Conservation (phyloP, 169 alveolate species). For the Plasmodium malariae region DNA sequence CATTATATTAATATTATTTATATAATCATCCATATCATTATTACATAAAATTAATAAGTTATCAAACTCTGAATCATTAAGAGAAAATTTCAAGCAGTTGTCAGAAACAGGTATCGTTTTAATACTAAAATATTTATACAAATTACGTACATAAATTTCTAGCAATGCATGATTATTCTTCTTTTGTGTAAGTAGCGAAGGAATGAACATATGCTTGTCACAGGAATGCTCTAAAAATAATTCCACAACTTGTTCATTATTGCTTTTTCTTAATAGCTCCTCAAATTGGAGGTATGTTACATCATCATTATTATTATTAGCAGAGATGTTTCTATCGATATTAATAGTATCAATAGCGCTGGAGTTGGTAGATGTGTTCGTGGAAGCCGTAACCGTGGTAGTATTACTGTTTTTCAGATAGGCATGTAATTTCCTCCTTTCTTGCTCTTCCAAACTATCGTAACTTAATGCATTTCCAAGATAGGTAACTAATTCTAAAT, state of each 20-base stretch:
- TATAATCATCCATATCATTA: neutral
- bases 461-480: slow-evolving; percentile 9
- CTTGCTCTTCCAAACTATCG: neutral
- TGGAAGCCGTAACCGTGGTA: too few species aligned
- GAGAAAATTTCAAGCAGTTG: slow-evolving; percentile 20
- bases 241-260: slow-evolving; percentile 17
- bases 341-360: too few species aligned
- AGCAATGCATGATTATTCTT: neutral
- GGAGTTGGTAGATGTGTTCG: too few species aligned
- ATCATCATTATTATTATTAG: too few species aligned
- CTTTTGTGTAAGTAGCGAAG: slow-evolving; percentile 19
- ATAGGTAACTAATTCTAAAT: neutral
- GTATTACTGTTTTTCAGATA: neutral
- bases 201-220: slow-evolving; percentile 37
- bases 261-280: slow-evolving; percentile 1
- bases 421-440: neutral
- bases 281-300: neutral
- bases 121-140: slow-evolving; percentile 48
- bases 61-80: slow-evolving; percentile 14
- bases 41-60: slow-evolving; percentile 31
- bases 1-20: neutral
- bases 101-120: slow-evolving; percentile 1
- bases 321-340: too few species aligned
- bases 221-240: slow-evolving; percentile 15
- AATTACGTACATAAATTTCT: slow-evolving; percentile 31